Conservation (phyloP, 441 rosid species). For the Eutrema salsugineum region DNA sequence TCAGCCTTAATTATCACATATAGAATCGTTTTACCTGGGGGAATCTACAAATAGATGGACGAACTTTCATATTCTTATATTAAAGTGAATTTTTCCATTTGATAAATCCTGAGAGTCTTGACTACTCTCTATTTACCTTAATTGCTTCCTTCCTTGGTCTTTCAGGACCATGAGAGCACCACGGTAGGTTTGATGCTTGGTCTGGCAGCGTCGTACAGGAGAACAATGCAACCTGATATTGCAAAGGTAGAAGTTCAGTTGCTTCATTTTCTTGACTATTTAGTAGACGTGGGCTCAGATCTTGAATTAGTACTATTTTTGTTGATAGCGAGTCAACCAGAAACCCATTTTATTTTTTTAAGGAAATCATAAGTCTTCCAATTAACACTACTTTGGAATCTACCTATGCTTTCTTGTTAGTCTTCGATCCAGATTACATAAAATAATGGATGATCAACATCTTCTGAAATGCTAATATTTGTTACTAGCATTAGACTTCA, state of each 20-base stretch:
- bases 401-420: constrained; percentile 1
- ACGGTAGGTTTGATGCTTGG: constrained; percentile 97
- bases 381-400: background rate
- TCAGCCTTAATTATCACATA: background rate
- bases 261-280: constrained; percentile 7
- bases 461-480: background rate
- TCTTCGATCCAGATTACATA: background rate
- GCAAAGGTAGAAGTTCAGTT: constrained; percentile 58
- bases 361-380: constrained; percentile 3
- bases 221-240: constrained; percentile 94
- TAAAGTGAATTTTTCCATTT: background rate
- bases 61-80: background rate
- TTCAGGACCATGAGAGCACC: constrained; percentile 93
- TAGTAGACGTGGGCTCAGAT: background rate
- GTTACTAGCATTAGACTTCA: background rate
- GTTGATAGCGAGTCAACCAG: constrained; percentile 7
- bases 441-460: constrained; percentile 9
- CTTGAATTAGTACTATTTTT: constrained; percentile 4
- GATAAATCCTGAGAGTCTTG: background rate
- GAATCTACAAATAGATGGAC: background rate
- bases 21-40: too few relatives aligned
- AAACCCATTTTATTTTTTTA: background rate
- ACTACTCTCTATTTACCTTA: constrained; percentile 2
- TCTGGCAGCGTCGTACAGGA: constrained; percentile 91
- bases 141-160: constrained; percentile 17